Evolutionary conservation across 2,329 filamentous ascomycete species (phyloP).

Genomic region (Stachybotrys echinatus): DNA sequence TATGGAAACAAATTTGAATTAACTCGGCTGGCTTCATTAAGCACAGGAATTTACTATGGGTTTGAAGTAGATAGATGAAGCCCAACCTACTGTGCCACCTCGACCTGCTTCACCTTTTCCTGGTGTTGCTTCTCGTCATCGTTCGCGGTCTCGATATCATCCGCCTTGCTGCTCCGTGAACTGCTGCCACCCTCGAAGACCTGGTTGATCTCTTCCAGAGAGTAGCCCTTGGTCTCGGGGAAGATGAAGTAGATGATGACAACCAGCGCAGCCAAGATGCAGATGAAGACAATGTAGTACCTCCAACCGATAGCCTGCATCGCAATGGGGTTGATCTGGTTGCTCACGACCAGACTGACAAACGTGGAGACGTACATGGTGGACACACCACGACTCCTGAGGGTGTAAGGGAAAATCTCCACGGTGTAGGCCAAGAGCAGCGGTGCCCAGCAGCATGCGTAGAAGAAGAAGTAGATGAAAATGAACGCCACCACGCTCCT

Average conservation of each 20-base stretch:
- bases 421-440: constrained; percentile 37
- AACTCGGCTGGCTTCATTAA: no score
- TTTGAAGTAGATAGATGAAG: no score
- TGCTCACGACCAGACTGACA: constrained; percentile 23
- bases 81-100: neutral
- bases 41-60: no score
- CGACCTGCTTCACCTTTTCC: neutral
- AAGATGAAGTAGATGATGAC: constrained; percentile 30
- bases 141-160: neutral
- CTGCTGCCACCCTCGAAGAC: constrained; percentile 18
- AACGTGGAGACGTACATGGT: constrained; percentile 14
- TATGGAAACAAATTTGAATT: no score
- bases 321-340: constrained; percentile 35
- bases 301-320: constrained; percentile 30
- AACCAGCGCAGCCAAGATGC: constrained; percentile 24
- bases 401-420: constrained; percentile 27
- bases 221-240: constrained; percentile 24
- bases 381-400: constrained; percentile 13
- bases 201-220: constrained; percentile 21
- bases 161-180: neutral
- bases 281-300: constrained; percentile 34
- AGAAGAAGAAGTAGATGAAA: constrained; percentile 40
- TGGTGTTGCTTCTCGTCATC: neutral
- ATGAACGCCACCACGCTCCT: constrained; percentile 37
- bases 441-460: constrained; percentile 41